Evolutionary conservation across 148 eudicot species (phyloP).

Genomic region (Beta vulgaris): DNA sequence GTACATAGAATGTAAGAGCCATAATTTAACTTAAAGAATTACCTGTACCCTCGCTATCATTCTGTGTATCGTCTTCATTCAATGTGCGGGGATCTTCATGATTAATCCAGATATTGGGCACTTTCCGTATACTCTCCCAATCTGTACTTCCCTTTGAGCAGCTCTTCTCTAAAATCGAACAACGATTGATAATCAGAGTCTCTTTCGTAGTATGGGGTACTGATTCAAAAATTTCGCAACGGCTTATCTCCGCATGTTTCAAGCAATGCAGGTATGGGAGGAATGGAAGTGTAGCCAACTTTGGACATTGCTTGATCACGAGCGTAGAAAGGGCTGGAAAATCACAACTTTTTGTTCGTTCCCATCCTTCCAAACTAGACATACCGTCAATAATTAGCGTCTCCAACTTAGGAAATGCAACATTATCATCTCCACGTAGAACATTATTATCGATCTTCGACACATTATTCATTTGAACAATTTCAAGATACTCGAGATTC

Average conservation of each 20-base stretch:
- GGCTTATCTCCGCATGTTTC: neutral
- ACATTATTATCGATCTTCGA: neutral
- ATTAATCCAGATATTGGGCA: slow-evolving; percentile 3
- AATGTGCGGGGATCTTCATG: no score
- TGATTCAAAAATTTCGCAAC: no score
- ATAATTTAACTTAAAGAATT: no score
- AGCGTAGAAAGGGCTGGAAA: slow-evolving; percentile 1
- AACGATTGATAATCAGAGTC: neutral
- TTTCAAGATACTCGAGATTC: neutral
- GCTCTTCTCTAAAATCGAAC: neutral
- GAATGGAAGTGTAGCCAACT: neutral
- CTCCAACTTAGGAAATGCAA: neutral
- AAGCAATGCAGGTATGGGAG: neutral
- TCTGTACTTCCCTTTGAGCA: neutral
- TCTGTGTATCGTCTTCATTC: no score
- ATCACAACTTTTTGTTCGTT: neutral
- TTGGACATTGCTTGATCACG: neutral
- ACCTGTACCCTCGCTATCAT: no score
- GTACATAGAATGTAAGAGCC: no score
- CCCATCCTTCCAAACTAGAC: neutral
- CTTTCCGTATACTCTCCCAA: neutral
- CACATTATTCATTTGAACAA: slow-evolving; percentile 7
- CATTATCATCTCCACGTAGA: neutral
- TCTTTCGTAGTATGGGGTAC: neutral
- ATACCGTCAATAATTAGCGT: neutral